phyloP scores from a whole-genome alignment of 1,139 yeast species.

The Suhomyces coccinellae region DNA sequence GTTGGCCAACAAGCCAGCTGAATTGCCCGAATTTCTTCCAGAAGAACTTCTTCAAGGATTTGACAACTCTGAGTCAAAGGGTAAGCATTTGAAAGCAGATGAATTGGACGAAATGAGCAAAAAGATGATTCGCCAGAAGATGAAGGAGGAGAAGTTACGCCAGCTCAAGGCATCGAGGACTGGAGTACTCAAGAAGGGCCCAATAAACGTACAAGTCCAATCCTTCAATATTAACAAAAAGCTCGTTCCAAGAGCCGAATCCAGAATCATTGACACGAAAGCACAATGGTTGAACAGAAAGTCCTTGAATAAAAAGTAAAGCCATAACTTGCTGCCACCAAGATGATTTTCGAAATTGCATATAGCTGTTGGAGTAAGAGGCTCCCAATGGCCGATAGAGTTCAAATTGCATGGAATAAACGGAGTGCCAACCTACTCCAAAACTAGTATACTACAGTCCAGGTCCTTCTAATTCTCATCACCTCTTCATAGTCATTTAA shows the following conservation, averaged over 20 bases:
- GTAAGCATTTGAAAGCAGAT: constrained; percentile 41
- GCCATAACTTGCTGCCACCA: neutral
- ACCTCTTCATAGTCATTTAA: constrained; percentile 8
- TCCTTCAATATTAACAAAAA: constrained; percentile 26
- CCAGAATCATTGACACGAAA: constrained; percentile 41
- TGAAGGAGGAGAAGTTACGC: constrained; percentile 44
- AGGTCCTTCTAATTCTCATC: constrained; percentile 2
- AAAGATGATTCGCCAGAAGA: constrained; percentile 23
- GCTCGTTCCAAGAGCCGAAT: constrained; percentile 49
- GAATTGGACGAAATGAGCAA: constrained; percentile 35
- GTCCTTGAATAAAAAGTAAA: constrained; percentile 42
- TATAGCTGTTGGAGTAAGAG: neutral
- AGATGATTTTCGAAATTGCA: neutral
- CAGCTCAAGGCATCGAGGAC: constrained; percentile 42
- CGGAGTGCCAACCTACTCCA: neutral
- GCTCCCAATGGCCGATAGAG: neutral
- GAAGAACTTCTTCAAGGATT: constrained; percentile 44
- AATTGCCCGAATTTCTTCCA: constrained; percentile 53
- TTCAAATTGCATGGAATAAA: neutral
- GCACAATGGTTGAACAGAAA: constrained; percentile 64
- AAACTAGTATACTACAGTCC: neutral
- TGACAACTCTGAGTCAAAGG: constrained; percentile 15
- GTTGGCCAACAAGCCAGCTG: constrained; percentile 23
- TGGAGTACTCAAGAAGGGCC: constrained; percentile 49
- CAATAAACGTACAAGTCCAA: constrained; percentile 54